Evolutionary conservation across 805 yeast genomes (phyloP).

Genomic region (Dipodascus albidus): DNA sequence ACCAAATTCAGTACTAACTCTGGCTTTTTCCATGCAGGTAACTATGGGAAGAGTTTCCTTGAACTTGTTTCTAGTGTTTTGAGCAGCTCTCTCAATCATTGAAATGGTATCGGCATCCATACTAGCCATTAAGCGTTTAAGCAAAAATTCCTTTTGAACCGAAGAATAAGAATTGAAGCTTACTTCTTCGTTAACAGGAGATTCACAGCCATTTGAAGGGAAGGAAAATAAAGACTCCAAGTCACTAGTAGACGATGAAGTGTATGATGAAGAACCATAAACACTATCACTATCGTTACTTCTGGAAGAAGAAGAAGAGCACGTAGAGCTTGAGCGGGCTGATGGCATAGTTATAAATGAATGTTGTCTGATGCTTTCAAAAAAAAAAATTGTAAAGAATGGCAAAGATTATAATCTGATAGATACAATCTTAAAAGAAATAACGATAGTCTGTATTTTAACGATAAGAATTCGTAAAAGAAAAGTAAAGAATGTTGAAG

Average conservation of each 20-base stretch:
- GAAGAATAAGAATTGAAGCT: not conserved
- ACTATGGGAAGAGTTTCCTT: slow-evolving; percentile 51
- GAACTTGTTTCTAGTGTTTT: slow-evolving; percentile 8
- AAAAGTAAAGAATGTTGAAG: not conserved
- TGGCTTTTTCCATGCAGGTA: slow-evolving; percentile 81
- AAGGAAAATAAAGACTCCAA: not conserved
- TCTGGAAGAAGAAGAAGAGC: not conserved
- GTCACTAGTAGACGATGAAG: not conserved
- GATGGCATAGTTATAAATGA: not conserved
- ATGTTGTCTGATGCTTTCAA: too few species aligned
- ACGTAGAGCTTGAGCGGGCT: not conserved
- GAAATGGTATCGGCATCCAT: slow-evolving; percentile 4
- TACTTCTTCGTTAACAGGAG: not conserved
- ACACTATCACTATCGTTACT: not conserved
- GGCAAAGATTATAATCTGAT: too few species aligned
- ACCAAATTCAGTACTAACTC: slow-evolving; percentile 93
- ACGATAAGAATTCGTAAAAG: not conserved
- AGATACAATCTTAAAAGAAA: too few species aligned
- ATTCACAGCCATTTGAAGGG: not conserved
- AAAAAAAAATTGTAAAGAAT: too few species aligned
- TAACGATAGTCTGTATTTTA: too few species aligned
- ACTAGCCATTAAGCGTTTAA: not conserved
- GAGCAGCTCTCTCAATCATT: slow-evolving; percentile 7
- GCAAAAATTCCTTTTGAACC: not conserved
- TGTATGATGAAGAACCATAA: not conserved